Evolutionary conservation across 2,329 filamentous ascomycete genomes (phyloP).

Genomic region (Xylariaceae sp.): DNA sequence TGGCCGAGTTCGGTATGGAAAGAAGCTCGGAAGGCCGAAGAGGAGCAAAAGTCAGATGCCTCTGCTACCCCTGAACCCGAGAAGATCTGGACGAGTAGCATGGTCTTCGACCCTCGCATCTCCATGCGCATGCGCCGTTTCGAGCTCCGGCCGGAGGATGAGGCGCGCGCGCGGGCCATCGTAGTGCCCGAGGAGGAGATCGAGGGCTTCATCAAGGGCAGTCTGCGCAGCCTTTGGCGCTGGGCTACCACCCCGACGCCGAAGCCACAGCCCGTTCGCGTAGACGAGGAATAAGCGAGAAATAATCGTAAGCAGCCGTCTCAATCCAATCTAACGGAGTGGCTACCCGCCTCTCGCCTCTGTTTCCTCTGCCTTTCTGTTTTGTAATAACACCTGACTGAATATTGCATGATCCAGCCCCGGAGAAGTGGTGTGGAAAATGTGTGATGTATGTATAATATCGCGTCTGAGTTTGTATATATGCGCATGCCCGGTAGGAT

Average conservation of each 20-base stretch:
- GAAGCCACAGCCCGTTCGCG: slow-evolving; percentile 4
- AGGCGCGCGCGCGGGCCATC: slow-evolving; percentile 59
- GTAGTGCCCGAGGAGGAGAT: slow-evolving; percentile 62
- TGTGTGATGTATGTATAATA: background rate
- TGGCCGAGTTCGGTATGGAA: slow-evolving; percentile 80
- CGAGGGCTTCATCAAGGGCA: slow-evolving; percentile 63
- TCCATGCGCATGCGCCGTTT: slow-evolving; percentile 76
- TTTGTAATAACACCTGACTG: background rate
- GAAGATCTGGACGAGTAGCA: slow-evolving; percentile 67
- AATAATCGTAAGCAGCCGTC: slow-evolving; percentile 2
- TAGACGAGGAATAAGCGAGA: slow-evolving; percentile 8
- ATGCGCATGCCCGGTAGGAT: background rate
- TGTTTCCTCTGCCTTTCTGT: background rate
- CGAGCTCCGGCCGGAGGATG: slow-evolving; percentile 62
- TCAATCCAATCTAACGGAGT: background rate
- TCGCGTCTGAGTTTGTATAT: background rate
- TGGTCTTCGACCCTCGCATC: slow-evolving; percentile 73
- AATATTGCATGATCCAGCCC: background rate
- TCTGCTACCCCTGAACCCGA: slow-evolving; percentile 38
- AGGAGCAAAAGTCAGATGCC: slow-evolving; percentile 25
- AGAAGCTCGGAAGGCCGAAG: slow-evolving; percentile 37
- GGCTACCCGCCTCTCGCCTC: background rate
- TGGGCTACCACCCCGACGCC: slow-evolving; percentile 42
- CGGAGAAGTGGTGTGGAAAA: background rate
- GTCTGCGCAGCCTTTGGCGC: slow-evolving; percentile 47